phyloP scores from a whole-genome alignment of 1,284 basidiomycete genomes.

The Sanghuangporus weigelae region DNA sequence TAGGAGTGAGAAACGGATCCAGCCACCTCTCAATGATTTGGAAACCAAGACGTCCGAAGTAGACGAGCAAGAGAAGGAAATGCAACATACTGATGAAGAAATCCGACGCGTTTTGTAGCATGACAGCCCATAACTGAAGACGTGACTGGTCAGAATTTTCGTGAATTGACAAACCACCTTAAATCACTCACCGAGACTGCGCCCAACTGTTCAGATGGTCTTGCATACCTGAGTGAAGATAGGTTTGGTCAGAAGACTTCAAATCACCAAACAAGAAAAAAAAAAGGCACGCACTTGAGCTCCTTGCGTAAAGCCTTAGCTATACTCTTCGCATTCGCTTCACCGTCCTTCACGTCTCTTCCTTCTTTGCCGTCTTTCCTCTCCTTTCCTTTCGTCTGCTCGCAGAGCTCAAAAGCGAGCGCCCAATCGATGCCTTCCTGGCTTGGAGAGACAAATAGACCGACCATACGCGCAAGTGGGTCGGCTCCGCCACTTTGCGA shows the following conservation, averaged over 20 bases:
- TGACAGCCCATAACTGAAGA: conserved; percentile 73
- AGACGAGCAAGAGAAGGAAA: not conserved
- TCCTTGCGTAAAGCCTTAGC: conserved; percentile 66
- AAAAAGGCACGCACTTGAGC: conserved; percentile 53
- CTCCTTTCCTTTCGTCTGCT: conserved; percentile 62
- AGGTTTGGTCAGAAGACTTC: not conserved
- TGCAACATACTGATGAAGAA: conserved; percentile 41
- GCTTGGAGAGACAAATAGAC: conserved; percentile 46
- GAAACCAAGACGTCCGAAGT: not conserved
- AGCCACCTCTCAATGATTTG: not conserved
- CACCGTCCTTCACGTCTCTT: conserved; percentile 48
- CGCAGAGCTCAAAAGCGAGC: conserved; percentile 73
- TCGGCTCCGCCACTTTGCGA: conserved; percentile 33
- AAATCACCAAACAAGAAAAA: not conserved
- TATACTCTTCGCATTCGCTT: conserved; percentile 68
- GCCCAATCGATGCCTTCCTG: conserved; percentile 75
- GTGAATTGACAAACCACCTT: not conserved
- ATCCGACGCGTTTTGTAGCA: conserved; percentile 67
- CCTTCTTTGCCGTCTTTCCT: conserved; percentile 15
- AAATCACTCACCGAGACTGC: conserved; percentile 54
- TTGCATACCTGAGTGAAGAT: conserved; percentile 48
- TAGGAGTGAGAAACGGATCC: not conserved
- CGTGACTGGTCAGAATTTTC: not conserved
- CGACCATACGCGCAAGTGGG: conserved; percentile 64
- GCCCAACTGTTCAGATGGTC: conserved; percentile 63